Conservation (phyloP, 1,284 basidiomycete genomes). For the Coniferiporia sulphurascens region DNA sequence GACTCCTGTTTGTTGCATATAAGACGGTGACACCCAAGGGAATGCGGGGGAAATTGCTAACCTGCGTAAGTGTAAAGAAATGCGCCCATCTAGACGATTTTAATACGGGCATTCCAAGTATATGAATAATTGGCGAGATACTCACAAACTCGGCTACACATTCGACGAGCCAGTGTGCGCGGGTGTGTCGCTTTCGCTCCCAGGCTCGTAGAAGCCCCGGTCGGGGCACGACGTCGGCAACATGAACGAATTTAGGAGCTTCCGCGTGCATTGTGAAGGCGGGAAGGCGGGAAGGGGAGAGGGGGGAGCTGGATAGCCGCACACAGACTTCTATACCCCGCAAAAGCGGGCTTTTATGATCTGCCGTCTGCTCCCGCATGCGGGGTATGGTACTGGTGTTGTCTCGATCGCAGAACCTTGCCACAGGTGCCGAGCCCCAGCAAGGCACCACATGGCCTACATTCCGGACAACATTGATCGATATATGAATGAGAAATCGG, state of each 20-base stretch:
- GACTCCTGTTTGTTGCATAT: constrained; percentile 37
- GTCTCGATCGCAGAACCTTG: too few relatives aligned
- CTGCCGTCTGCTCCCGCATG: too few relatives aligned
- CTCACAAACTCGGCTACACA: constrained; percentile 56
- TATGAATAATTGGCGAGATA: not conserved
- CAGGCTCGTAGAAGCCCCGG: constrained; percentile 40
- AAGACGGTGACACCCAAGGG: constrained; percentile 1
- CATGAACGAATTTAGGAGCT: constrained; percentile 29
- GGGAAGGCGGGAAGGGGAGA: not conserved
- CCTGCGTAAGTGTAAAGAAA: constrained; percentile 54
- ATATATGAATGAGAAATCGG: too few relatives aligned
- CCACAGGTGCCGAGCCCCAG: too few relatives aligned
- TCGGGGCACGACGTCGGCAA: constrained; percentile 38
- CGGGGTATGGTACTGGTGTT: too few relatives aligned
- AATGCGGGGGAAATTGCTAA: constrained; percentile 22
- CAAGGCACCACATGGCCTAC: too few relatives aligned
- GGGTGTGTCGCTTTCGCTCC: constrained; percentile 48
- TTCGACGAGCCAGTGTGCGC: constrained; percentile 50
- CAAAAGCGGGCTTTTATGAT: too few relatives aligned
- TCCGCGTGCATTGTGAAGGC: constrained; percentile 10
- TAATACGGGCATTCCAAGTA: constrained; percentile 31
- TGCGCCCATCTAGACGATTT: constrained; percentile 35
- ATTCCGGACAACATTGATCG: too few relatives aligned
- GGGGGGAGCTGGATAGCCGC: too few relatives aligned
- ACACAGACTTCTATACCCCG: too few relatives aligned